These are phyloP conservation scores for Tephrocybe rancida DNA, from an alignment of 768 basidiomycete genomes.

Conservation along the genomic window DNA sequence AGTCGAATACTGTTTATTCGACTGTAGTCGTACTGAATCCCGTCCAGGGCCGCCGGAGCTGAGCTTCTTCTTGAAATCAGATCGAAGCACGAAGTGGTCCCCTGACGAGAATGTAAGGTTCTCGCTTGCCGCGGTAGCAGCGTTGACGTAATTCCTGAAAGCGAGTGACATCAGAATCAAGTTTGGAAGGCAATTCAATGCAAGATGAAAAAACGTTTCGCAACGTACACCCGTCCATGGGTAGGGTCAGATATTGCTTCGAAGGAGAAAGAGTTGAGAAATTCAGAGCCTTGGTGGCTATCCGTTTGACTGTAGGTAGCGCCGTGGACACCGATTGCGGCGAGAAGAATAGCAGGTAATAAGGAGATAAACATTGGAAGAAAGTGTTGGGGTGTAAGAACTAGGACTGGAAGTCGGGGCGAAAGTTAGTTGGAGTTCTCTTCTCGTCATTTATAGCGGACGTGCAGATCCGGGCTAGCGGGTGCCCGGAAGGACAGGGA, in stretches of 20 bases:
- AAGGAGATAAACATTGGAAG: constrained; percentile 1
- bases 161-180: neutral
- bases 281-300: constrained; percentile 46
- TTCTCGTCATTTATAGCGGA: neutral
- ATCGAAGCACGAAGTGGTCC: constrained; percentile 56
- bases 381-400: neutral
- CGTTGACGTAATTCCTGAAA: constrained; percentile 12
- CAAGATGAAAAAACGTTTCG: neutral
- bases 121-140: constrained; percentile 47
- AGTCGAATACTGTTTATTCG: constrained; percentile 53
- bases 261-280: constrained; percentile 52
- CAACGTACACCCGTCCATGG: constrained; percentile 61
- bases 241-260: constrained; percentile 61
- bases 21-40: constrained; percentile 57
- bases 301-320: constrained; percentile 49
- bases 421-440: neutral
- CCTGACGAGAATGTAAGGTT: constrained; percentile 62
- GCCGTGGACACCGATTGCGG: constrained; percentile 29
- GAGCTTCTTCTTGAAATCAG: constrained; percentile 52
- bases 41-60: constrained; percentile 52
- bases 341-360: constrained; percentile 5
- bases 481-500: neutral
- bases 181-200: neutral
- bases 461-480: neutral
- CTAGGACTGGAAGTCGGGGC: neutral